Evolutionary conservation across 2,329 filamentous ascomycete genomes (phyloP).

Genomic region (Aspergillus fumigatiaffinis): DNA sequence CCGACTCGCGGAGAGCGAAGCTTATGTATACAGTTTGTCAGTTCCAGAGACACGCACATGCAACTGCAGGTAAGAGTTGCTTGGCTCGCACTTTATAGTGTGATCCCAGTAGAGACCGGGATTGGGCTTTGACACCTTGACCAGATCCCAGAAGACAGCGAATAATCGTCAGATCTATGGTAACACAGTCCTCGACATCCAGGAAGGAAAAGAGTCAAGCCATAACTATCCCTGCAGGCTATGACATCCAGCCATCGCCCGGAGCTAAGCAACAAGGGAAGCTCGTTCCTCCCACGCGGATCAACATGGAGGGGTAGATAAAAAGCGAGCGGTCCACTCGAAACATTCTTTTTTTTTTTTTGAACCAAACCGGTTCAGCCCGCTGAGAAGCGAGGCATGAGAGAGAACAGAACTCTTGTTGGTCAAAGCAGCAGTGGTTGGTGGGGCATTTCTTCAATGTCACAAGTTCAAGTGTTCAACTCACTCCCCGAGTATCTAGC

Average conservation of each 20-base stretch:
- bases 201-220: neutral
- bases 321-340: no score
- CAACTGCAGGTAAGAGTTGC: neutral
- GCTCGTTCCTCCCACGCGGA: neutral
- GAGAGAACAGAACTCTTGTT: neutral
- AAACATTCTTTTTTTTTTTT: no score
- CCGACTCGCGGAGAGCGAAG: slow-evolving; percentile 1
- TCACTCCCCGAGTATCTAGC: neutral
- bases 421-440: neutral
- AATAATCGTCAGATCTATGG: neutral
- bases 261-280: neutral
- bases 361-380: neutral
- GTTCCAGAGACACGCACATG: slow-evolving; percentile 3
- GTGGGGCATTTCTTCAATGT: neutral
- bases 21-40: slow-evolving; percentile 1
- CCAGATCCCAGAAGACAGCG: neutral
- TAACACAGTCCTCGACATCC: neutral
- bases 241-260: neutral
- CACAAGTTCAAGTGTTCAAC: neutral
- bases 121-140: neutral
- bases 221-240: neutral
- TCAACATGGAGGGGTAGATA: neutral
- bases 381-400: neutral
- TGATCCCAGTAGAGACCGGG: neutral
- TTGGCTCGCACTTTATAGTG: slow-evolving; percentile 1